These are phyloP conservation scores for Xerocomus brunneocitrinus DNA, from an alignment of 768 basidiomycete genomes.

Conservation along the genomic window DNA sequence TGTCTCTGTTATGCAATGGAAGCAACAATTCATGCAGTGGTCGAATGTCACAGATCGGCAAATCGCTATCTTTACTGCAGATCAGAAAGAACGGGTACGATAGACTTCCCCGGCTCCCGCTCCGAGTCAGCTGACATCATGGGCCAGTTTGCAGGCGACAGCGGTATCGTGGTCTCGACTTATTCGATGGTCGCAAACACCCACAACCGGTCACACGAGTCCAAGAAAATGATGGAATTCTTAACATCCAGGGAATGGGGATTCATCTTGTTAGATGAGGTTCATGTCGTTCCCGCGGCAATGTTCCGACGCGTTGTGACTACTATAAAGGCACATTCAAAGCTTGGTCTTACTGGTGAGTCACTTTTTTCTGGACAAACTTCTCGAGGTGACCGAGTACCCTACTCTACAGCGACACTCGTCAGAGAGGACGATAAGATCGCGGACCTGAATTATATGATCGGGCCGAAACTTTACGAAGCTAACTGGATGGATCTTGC, in stretches of 20 bases:
- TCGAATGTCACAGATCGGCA: slow-evolving; percentile 96
- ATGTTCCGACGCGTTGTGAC: slow-evolving; percentile 99
- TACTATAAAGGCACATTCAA: slow-evolving; percentile 98
- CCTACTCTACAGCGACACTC: slow-evolving; percentile 67
- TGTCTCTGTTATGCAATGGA: slow-evolving; percentile 98
- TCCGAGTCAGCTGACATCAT: slow-evolving; percentile 4
- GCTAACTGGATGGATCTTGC: slow-evolving; percentile 99
- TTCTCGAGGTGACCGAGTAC: slow-evolving; percentile 2
- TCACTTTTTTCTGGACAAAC: slow-evolving; percentile 1
- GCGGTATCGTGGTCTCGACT: slow-evolving; percentile 97
- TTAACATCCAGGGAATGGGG: slow-evolving; percentile 98
- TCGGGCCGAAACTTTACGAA: slow-evolving; percentile 98
- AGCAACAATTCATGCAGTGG: slow-evolving; percentile 97
- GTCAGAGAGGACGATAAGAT: slow-evolving; percentile 99
- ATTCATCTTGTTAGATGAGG: slow-evolving; percentile 95
- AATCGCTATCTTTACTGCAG: slow-evolving; percentile 96
- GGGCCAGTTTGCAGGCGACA: slow-evolving; percentile 86
- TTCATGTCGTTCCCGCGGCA: slow-evolving; percentile 97
- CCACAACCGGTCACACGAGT: slow-evolving; percentile 96
- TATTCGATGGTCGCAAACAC: slow-evolving; percentile 99
- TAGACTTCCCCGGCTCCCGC: neutral
- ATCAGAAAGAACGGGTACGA: slow-evolving; percentile 91
- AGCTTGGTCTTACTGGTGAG: slow-evolving; percentile 91
- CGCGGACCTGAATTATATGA: slow-evolving; percentile 97
- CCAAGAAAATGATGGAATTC: slow-evolving; percentile 99